Evolutionary conservation across 768 basidiomycete genomes (phyloP), one percentile per base, ranked within the genome.

Genomic region (Leccinum subtestaceum): DNA sequence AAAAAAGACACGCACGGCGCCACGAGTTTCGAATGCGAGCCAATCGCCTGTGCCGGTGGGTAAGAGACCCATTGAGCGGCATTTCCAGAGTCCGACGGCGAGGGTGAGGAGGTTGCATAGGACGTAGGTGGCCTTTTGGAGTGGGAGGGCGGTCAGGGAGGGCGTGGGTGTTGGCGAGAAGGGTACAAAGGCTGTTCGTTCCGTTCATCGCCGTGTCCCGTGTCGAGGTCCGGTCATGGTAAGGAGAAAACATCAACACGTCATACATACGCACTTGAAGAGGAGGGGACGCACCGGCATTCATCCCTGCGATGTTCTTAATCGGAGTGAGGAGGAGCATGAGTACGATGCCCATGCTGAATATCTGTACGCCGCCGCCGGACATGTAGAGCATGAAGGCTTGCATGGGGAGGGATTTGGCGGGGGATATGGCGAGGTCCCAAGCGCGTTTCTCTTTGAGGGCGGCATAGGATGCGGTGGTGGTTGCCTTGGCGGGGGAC

Each of bases 311-410:
- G 12, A 95, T 71, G 56, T 93, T 94, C 73, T 89, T 92, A 75
- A 96, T 86, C 0, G 95, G 95, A 10, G 84, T 82, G 58, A 92
- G 77, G 58, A 98, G 81, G 12, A 98, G 81, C 92, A 95, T 95
- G 69, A 93, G 88, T 21, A 98, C 89, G 72, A 95, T 95, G 34
- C 95, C 94, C 79, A 98, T 93, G 75, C 93, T 95, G 74, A 98
- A 97, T 46, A 98, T 89, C 74, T 98, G 95, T 13, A 98, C 89
- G 52, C 93, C 93, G 12, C 93, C 88, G 36, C 95, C 95, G 21
- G 94, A 95, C 91, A 98, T 96, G 83, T 98, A 98, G 34, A 98
- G 81, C 95, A 98, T 98, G 77, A 98, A 90, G 5, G 89, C 93
- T 69, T 98, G 94, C 95, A 97, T 97, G 4, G 95, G 95, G 27